Evolutionary conservation across 192 early-diverging fungal genomes (phyloP), one percentile per base, ranked within the genome.

Genomic region (Backusella circina): DNA sequence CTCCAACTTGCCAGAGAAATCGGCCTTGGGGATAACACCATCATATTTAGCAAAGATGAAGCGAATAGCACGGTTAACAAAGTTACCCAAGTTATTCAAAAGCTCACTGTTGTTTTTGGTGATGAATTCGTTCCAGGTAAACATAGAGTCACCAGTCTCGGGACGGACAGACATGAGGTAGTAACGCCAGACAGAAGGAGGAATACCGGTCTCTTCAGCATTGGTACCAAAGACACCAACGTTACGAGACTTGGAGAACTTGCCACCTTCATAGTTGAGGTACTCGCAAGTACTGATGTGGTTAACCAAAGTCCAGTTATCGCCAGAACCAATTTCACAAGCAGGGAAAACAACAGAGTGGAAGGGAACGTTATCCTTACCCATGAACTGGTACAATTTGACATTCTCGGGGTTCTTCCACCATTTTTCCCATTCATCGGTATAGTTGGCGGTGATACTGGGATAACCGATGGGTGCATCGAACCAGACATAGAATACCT

Each of bases 401-500:
- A 99, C 97, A 57, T 99, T 81, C 23, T 95, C 87, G 0, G 96
- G 96, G 85, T 99, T 98, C 88, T 97, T 97, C 97, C 98, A 99
- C 98, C 98, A 99, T 78, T 93, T 88, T 82, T 96, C 90, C 97
- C 97, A 98, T 28, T 97, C 91, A 67, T 83, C 75, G 4, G 97
- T 97, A 83, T 98, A 98, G 70, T 91, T 96, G 44, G 97, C 96
- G 1, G 97, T 99, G 81, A 99, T 99, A 37, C 96, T 98, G 23
- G 94, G 91, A 77, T 99, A 99, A 61, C 98, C 98, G 74, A 99
- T 96, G 70, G 93, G 94, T 30, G 98, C 98, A 77, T 99, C 98
- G 73, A 97, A 99, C 98, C 98, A 99, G 38, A 99, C 98, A 82
- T 99, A 99, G 66, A 99, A 99, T 21, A 99, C 97, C 86, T 99